Conservation (phyloP, 2,329 filamentous ascomycete species). For the Sclerotinia subarctica region DNA sequence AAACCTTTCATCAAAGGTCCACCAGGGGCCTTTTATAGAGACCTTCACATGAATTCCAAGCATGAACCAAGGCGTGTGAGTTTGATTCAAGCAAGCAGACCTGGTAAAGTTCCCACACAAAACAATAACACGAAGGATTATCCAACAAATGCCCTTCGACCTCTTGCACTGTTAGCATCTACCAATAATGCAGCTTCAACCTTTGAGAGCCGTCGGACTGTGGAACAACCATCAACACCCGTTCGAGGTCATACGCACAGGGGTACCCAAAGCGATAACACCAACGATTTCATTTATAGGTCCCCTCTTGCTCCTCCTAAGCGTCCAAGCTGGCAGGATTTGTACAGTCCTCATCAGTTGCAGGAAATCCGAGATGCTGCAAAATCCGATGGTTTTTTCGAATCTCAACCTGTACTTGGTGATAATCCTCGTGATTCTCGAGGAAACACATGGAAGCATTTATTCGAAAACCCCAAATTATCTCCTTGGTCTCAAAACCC, state of each 20-base stretch:
- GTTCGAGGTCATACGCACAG: neutral
- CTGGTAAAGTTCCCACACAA: constrained; percentile 5
- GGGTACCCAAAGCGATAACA: constrained; percentile 1
- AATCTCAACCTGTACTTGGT: constrained; percentile 17
- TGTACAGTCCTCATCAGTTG: constrained; percentile 33
- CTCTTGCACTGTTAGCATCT: constrained; percentile 29
- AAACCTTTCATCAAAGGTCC: constrained; percentile 27
- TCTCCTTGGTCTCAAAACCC: constrained; percentile 25
- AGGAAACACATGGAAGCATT: constrained; percentile 24
- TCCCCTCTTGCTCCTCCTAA: constrained; percentile 35
- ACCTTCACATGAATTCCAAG: constrained; percentile 25
- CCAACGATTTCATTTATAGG: constrained; percentile 32
- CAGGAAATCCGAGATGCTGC: constrained; percentile 26
- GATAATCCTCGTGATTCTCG: neutral
- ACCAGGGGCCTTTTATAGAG: constrained; percentile 34
- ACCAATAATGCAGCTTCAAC: neutral
- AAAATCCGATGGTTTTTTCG: constrained; percentile 27
- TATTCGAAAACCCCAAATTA: constrained; percentile 28
- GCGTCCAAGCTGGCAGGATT: constrained; percentile 29
- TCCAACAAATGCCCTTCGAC: constrained; percentile 29
- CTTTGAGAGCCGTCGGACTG: neutral
- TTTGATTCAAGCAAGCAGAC: constrained; percentile 16
- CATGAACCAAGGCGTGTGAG: constrained; percentile 21
- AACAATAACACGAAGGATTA: constrained; percentile 24
- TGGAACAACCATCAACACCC: constrained; percentile 22